phyloP scores from a whole-genome alignment of 2,329 filamentous ascomycete species.

The Penicillium sp. region DNA sequence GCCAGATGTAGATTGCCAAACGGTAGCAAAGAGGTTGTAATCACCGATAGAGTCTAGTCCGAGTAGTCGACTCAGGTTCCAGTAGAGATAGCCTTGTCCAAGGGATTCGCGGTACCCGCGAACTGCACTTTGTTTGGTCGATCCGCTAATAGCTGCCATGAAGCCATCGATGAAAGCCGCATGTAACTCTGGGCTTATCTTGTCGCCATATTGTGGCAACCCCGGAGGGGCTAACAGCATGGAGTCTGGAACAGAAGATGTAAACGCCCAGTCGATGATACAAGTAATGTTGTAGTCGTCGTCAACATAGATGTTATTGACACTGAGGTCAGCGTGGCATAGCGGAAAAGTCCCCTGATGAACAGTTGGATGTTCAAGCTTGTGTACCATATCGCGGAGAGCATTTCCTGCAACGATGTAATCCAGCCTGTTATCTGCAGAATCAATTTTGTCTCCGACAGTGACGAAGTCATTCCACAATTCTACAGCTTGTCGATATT shows the following conservation, averaged over 20 bases:
- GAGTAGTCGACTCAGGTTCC: not conserved
- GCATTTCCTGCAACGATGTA: constrained; percentile 18
- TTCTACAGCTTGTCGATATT: constrained; percentile 16
- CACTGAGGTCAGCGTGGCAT: not conserved
- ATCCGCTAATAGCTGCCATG: no score
- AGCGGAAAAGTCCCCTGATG: not conserved
- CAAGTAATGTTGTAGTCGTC: not conserved
- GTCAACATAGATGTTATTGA: not conserved
- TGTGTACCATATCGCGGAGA: constrained; percentile 13
- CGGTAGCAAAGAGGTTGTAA: not conserved
- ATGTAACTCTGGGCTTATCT: no score
- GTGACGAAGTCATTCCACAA: constrained; percentile 22
- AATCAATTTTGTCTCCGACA: constrained; percentile 17
- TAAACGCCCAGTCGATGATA: not conserved
- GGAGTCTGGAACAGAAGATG: not conserved
- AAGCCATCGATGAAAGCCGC: no score
- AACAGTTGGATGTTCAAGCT: not conserved
- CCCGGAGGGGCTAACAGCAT: not conserved
- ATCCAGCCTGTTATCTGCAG: constrained; percentile 18
- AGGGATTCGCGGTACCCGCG: no score
- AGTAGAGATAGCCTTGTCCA: not conserved
- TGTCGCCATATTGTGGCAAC: no score
- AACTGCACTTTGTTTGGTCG: no score
- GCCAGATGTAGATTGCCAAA: not conserved
- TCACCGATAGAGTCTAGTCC: not conserved